phyloP scores from a whole-genome alignment of 2,329 filamentous ascomycete species.

The Aureobasidium sp. region DNA sequence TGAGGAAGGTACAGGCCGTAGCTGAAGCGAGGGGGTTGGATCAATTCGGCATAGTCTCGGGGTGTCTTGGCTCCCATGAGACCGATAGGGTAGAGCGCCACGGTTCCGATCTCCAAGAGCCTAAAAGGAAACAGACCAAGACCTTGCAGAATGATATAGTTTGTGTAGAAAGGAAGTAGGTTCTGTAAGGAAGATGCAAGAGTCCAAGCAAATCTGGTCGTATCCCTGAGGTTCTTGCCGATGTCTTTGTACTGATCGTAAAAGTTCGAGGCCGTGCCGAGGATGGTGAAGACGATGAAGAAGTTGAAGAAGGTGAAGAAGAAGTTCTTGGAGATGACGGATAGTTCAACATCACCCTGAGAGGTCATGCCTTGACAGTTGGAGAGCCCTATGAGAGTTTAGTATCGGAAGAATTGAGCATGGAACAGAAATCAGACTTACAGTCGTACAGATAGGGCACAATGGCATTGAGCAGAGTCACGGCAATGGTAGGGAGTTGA shows the following conservation, averaged over 20 bases:
- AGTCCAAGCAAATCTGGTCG: conserved; percentile 66
- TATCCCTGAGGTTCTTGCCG: conserved; percentile 68
- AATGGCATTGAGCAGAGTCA: conserved; percentile 79
- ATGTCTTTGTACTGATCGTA: conserved; percentile 46
- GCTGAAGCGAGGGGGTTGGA: conserved; percentile 78
- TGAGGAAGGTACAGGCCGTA: conserved; percentile 96
- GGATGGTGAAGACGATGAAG: conserved; percentile 87
- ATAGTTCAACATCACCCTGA: conserved; percentile 87
- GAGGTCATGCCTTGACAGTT: conserved; percentile 93
- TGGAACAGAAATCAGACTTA: not conserved
- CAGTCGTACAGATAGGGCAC: conserved; percentile 95
- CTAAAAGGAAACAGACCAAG: conserved; percentile 91
- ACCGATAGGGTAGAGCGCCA: conserved; percentile 75
- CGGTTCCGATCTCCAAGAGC: conserved; percentile 79
- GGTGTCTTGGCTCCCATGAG: conserved; percentile 77
- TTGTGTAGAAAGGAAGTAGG: conserved; percentile 80
- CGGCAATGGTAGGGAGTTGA: conserved; percentile 74
- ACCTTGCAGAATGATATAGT: conserved; percentile 88
- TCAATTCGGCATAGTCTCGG: conserved; percentile 76
- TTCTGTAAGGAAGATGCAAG: conserved; percentile 69
- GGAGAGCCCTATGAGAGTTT: conserved; percentile 48
- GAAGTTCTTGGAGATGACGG: conserved; percentile 95
- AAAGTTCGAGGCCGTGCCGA: conserved; percentile 68
- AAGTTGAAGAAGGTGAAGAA: conserved; percentile 99
- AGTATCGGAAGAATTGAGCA: not conserved